Evolutionary conservation across 2,329 filamentous ascomycete species (phyloP).

Genomic region (Dryadomyces quercus-mongolicae): DNA sequence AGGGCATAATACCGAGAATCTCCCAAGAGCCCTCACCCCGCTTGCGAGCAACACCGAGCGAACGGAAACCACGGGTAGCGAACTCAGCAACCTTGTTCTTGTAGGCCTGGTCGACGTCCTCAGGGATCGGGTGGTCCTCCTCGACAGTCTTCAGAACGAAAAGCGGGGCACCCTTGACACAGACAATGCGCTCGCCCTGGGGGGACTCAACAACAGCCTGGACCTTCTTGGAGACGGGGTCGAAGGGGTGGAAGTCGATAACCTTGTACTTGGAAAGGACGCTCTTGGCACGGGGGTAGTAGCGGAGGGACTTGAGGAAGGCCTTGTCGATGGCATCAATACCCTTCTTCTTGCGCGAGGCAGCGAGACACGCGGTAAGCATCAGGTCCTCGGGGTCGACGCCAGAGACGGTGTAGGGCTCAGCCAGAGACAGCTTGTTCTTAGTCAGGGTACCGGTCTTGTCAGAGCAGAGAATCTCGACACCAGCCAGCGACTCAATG

Average conservation of each 20-base stretch:
- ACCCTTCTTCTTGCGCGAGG: constrained; percentile 89
- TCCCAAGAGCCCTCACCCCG: constrained; percentile 73
- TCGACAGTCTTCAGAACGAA: constrained; percentile 81
- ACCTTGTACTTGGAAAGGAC: constrained; percentile 77
- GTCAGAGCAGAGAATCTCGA: constrained; percentile 89
- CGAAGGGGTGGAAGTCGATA: constrained; percentile 76
- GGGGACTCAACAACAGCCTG: constrained; percentile 72
- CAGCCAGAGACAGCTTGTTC: constrained; percentile 81
- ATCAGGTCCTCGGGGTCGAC: constrained; percentile 82
- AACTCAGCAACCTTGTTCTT: constrained; percentile 90
- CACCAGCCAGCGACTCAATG: constrained; percentile 84
- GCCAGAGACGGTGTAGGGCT: constrained; percentile 72
- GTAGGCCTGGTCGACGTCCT: constrained; percentile 69
- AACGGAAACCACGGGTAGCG: constrained; percentile 85
- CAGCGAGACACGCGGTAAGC: constrained; percentile 81
- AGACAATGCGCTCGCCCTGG: constrained; percentile 72
- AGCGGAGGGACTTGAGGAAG: constrained; percentile 75
- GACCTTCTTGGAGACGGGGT: constrained; percentile 90
- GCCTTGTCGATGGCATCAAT: constrained; percentile 93
- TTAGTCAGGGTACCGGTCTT: constrained; percentile 90
- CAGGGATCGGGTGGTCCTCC: constrained; percentile 68
- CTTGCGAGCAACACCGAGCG: constrained; percentile 86
- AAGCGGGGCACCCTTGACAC: constrained; percentile 83
- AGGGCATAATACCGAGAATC: constrained; percentile 90
- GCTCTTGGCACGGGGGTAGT: constrained; percentile 71